phyloP scores from a whole-genome alignment of 371 early-diverging fungal genomes.

The Dinochytrium kinnereticum region DNA sequence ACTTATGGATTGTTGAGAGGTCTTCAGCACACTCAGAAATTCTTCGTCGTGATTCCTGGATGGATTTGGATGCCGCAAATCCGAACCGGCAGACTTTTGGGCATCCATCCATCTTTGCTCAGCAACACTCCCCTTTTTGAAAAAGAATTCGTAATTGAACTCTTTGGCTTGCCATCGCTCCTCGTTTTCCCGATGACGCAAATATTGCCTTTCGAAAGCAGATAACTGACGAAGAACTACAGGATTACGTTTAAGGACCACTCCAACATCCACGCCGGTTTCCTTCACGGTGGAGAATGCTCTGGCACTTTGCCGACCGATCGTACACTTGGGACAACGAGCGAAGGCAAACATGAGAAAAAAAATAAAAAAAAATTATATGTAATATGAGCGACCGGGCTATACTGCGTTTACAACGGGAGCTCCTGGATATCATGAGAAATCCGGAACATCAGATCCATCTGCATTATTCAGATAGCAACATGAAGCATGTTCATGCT shows the following conservation, averaged over 20 bases:
- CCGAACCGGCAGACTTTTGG: slow-evolving; percentile 35
- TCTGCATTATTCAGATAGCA: slow-evolving; percentile 48
- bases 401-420: slow-evolving; percentile 43
- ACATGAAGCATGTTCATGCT: slow-evolving; percentile 63
- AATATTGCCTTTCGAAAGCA: slow-evolving; percentile 78
- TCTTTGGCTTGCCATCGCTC: slow-evolving; percentile 58
- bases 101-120: slow-evolving; percentile 68
- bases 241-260: slow-evolving; percentile 62
- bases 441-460: slow-evolving; percentile 55
- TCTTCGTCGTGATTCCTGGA: slow-evolving; percentile 31
- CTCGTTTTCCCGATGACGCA: slow-evolving; percentile 73
- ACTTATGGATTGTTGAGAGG: slow-evolving; percentile 55
- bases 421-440: slow-evolving; percentile 40
- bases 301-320: not conserved
- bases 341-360: not conserved
- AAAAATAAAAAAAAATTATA: not conserved
- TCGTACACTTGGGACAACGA: not conserved
- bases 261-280: not conserved
- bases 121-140: slow-evolving; percentile 86
- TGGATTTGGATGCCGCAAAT: slow-evolving; percentile 46
- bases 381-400: slow-evolving; percentile 34
- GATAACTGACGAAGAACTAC: slow-evolving; percentile 73
- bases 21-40: slow-evolving; percentile 15
- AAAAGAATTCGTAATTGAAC: slow-evolving; percentile 84
- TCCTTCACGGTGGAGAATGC: not conserved